These are phyloP conservation scores for Zygosaccharomyces bailii DNA, from an alignment of 805 yeast species.

Conservation along the genomic window DNA sequence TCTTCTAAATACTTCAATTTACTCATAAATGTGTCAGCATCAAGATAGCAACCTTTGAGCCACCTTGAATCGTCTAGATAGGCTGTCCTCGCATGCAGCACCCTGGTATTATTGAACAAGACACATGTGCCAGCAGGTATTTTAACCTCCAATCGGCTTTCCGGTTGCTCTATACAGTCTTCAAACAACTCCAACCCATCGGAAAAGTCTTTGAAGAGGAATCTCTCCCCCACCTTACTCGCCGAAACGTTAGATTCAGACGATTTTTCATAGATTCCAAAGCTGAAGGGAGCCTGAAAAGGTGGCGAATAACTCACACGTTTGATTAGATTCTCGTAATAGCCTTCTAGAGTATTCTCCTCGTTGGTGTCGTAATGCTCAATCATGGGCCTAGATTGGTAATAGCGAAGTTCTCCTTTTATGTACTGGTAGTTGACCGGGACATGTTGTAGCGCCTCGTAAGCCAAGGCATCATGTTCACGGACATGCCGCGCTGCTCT, in stretches of 20 bases:
- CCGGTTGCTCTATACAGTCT: constrained; percentile 47
- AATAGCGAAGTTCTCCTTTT: constrained; percentile 59
- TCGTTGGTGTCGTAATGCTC: constrained; percentile 49
- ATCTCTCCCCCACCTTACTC: constrained; percentile 40
- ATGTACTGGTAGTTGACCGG: constrained; percentile 70
- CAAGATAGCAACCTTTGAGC: constrained; percentile 74
- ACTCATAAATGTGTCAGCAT: constrained; percentile 67
- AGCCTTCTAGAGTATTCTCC: constrained; percentile 30
- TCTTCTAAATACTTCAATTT: constrained; percentile 43
- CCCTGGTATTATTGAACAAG: constrained; percentile 66
- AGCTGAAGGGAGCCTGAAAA: constrained; percentile 74
- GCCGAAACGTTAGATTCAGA: constrained; percentile 31
- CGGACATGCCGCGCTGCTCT: constrained; percentile 57
- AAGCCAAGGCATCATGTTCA: constrained; percentile 57
- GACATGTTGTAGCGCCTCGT: constrained; percentile 54
- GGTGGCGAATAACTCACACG: constrained; percentile 77
- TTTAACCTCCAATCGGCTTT: constrained; percentile 53
- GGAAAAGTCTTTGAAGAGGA: constrained; percentile 50
- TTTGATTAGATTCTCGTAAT: constrained; percentile 40
- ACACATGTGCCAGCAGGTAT: constrained; percentile 60
- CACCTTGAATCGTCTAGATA: constrained; percentile 55
- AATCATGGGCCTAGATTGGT: constrained; percentile 57
- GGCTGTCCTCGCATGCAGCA: constrained; percentile 59
- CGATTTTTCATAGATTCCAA: constrained; percentile 44
- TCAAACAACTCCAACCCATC: constrained; percentile 64